phyloP scores from a whole-genome alignment of 352 stramenopile species.

The Phytophthora ohioensis region DNA sequence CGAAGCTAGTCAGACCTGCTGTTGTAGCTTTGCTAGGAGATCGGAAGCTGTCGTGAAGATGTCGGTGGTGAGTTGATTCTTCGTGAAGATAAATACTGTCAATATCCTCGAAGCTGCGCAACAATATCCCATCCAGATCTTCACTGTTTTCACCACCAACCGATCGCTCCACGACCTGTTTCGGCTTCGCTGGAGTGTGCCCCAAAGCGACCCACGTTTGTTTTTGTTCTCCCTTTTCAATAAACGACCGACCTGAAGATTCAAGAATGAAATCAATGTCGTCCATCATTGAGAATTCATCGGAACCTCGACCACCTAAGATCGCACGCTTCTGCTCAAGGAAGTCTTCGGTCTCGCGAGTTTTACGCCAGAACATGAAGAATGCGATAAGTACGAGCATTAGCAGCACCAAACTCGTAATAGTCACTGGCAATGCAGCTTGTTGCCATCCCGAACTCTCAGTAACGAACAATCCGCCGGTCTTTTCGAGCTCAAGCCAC shows the following conservation, averaged over 20 bases:
- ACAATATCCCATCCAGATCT: conserved; percentile 17
- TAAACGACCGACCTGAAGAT: conserved; percentile 17
- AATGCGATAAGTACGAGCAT: conserved; percentile 16
- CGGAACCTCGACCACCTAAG: conserved; percentile 26
- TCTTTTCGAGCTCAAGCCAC: conserved; percentile 48
- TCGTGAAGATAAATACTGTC: conserved; percentile 22
- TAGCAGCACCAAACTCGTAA: conserved; percentile 26
- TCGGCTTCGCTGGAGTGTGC: conserved; percentile 13
- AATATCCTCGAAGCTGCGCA: conserved; percentile 21
- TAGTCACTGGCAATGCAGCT: conserved; percentile 27
- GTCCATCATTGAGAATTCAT: conserved; percentile 35
- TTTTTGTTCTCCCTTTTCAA: conserved; percentile 8
- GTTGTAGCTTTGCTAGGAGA: conserved; percentile 36
- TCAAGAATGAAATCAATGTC: conserved; percentile 44
- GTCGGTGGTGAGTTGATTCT: conserved; percentile 9
- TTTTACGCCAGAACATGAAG: conserved; percentile 28
- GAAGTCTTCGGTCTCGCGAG: conserved; percentile 13
- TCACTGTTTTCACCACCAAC: conserved; percentile 11
- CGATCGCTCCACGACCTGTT: conserved; percentile 1
- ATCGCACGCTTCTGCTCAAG: conserved; percentile 33
- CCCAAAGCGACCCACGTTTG: conserved; percentile 28
- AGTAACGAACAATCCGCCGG: neutral
- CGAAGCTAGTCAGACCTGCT: conserved; percentile 30
- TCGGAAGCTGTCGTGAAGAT: conserved; percentile 6
- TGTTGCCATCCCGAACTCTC: conserved; percentile 30